Evolutionary conservation across 768 basidiomycete species (phyloP), one percentile per base, ranked within the genome.

Genomic region (Rhodotorula diobovata): DNA sequence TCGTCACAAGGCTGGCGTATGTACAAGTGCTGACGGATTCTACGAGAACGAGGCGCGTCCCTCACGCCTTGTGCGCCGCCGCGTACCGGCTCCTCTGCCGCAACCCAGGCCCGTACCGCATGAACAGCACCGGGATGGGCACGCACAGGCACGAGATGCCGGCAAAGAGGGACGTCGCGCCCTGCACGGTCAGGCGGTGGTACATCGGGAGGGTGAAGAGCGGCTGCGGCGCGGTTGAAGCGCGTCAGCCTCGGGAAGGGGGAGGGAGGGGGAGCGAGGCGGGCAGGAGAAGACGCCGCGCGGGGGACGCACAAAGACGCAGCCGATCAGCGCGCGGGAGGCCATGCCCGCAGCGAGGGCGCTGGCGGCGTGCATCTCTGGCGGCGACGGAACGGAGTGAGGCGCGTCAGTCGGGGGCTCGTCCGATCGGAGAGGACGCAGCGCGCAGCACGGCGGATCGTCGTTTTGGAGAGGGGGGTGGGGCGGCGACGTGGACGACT

Each of bases 341-440:
- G 68, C 56, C 61, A 76, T 72, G 8, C 68, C 68, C 1, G 75
- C 75, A 0, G 75, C 75, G 32, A 76, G 68, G 14, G 75, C 75
- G n/a, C 61, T 65, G 35, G 75, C 75, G 14, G 75, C 71, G 41
- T 66, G 63, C 67, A 45, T 37, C 28, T 54, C 53, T 54, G 53
- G 28, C 2, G 53, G n/a, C 14, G 10, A 16, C 14, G 2, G 53
- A 12, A 25, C 1, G 10, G 23, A 25, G 48, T 46, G n/a, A n/a
- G n/a, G n/a, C n/a, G n/a, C 23, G 48, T 50, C 48, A 50, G 48
- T 5, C 25, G 48, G 7, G 48, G 10, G 7, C n/a, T n/a, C n/a
- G n/a, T 28, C 25, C 23, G 23, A 25, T 48, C 4, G 25, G 8
- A 43, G 18, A 43, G 18, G 43, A 46, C 45, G 45, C 11, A 25